These are phyloP conservation scores for Ascocoryne sarcoides DNA, from an alignment of 2,329 filamentous ascomycete species.

Conservation along the genomic window DNA sequence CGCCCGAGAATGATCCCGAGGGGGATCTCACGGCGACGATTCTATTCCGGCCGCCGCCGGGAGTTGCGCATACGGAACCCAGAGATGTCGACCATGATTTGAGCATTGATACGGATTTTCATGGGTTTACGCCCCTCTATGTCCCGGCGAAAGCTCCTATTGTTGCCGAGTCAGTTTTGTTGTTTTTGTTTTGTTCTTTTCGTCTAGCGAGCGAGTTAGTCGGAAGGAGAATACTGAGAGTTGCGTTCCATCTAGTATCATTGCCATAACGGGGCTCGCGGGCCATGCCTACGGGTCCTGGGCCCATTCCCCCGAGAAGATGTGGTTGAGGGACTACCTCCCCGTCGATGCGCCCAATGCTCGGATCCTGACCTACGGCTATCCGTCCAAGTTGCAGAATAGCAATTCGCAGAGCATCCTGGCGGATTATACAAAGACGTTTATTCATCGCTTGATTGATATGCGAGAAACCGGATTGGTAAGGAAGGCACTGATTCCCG, in stretches of 20 bases:
- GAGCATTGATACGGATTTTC: neutral
- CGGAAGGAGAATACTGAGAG: no score
- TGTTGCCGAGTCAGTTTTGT: no score
- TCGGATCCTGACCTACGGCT: slow-evolving; percentile 28
- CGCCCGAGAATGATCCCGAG: slow-evolving; percentile 2
- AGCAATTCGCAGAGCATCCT: slow-evolving; percentile 1
- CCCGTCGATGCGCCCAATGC: slow-evolving; percentile 26
- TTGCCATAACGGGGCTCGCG: slow-evolving; percentile 36
- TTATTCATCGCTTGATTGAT: neutral
- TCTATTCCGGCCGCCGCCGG: neutral
- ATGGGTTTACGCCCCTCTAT: neutral
- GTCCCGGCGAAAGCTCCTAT: no score
- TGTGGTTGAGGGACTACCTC: slow-evolving; percentile 32
- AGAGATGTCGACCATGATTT: no score
- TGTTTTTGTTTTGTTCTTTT: no score
- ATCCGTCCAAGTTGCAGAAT: slow-evolving; percentile 23
- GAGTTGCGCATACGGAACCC: no score
- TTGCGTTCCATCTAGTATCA: slow-evolving; percentile 11
- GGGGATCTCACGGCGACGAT: neutral
- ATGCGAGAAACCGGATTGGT: neutral
- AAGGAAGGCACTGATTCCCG: neutral
- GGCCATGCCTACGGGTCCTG: slow-evolving; percentile 32
- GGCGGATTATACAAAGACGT: neutral
- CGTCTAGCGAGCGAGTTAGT: no score
- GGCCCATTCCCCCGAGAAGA: slow-evolving; percentile 27